phyloP scores from a whole-genome alignment of 164 flowering plant species.

The Brasenia schreberi region DNA sequence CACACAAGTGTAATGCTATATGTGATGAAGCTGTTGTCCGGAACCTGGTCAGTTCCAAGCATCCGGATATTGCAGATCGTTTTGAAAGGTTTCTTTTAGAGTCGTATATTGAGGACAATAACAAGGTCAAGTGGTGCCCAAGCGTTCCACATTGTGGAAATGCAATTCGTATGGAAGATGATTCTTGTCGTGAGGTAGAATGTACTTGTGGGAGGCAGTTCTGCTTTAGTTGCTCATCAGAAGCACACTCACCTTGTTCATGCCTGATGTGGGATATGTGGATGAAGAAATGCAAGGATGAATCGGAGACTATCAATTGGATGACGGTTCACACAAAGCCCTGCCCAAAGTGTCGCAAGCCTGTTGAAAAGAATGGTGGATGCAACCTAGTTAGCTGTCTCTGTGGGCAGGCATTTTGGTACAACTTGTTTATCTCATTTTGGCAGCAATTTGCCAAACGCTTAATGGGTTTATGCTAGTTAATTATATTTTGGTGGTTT shows the following conservation, averaged over 20 bases:
- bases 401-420: conserved; percentile 85
- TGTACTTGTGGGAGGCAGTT: conserved; percentile 76
- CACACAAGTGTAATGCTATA: conserved; percentile 68
- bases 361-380: conserved; percentile 87
- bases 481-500: not conserved
- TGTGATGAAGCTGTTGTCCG: conserved; percentile 75
- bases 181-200: conserved; percentile 66
- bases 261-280: conserved; percentile 90
- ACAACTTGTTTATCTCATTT: conserved; percentile 8
- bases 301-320: conserved; percentile 79
- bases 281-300: conserved; percentile 68
- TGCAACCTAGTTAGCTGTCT: conserved; percentile 69
- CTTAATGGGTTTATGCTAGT: not conserved
- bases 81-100: conserved; percentile 77
- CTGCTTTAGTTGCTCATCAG: conserved; percentile 71
- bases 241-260: conserved; percentile 94
- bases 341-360: conserved; percentile 83
- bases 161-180: conserved; percentile 76
- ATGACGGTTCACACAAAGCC: conserved; percentile 69
- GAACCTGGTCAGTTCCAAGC: conserved; percentile 40
- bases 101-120: conserved; percentile 80
- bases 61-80: conserved; percentile 54
- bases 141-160: conserved; percentile 93
- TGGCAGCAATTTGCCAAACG: not conserved
- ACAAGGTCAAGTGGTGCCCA: conserved; percentile 89